Conservation (phyloP, 305 asterid genomes). For the Nicotiana rustica region DNA sequence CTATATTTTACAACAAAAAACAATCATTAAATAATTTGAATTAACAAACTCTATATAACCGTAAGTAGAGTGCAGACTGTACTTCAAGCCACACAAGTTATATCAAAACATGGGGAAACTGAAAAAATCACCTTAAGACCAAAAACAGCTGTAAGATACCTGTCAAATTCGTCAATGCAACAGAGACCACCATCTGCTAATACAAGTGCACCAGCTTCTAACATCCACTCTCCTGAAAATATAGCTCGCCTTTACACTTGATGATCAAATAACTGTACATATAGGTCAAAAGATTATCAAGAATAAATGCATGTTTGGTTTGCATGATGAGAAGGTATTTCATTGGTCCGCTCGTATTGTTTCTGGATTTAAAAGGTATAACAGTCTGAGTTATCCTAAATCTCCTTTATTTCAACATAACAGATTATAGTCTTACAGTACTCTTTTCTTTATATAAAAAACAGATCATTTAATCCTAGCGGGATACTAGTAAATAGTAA, state of each 20-base stretch:
- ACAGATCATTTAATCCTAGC: background rate
- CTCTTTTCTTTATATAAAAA: no score
- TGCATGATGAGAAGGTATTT: background rate
- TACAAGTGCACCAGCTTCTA: constrained; percentile 99
- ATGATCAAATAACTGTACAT: constrained; percentile 14
- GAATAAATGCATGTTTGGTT: constrained; percentile 6
- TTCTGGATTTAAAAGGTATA: constrained; percentile 11
- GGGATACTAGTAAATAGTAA: background rate
- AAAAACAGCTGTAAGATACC: constrained; percentile 49
- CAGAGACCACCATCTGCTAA: constrained; percentile 99
- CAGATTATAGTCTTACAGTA: background rate
- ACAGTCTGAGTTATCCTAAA: background rate
- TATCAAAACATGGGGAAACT: constrained; percentile 8
- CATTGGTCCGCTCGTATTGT: background rate
- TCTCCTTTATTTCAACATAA: background rate
- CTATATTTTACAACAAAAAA: constrained; percentile 8
- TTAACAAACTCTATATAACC: background rate
- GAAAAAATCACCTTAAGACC: constrained; percentile 23
- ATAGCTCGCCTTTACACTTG: constrained; percentile 11
- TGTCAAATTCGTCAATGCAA: constrained; percentile 98
- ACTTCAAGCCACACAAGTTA: constrained; percentile 20
- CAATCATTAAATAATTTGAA: background rate
- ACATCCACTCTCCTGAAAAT: constrained; percentile 93
- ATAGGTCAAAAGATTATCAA: constrained; percentile 16
- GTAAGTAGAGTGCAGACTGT: constrained; percentile 18